Evolutionary conservation across 1,284 basidiomycete species (phyloP).

Genomic region (Irpex sp.): DNA sequence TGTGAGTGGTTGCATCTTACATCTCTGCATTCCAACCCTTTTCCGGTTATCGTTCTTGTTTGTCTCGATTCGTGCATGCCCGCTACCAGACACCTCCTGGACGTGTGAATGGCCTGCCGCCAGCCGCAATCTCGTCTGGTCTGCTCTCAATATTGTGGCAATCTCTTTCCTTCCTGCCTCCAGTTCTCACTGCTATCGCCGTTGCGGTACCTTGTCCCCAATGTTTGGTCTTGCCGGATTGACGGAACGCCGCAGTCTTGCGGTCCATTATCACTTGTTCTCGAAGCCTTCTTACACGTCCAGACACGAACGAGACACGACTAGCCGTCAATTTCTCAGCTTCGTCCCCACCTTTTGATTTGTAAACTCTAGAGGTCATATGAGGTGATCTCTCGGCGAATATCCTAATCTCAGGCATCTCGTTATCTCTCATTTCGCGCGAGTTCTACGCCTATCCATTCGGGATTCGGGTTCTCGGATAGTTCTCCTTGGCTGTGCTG

Average conservation of each 20-base stretch:
- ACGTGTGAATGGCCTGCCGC: not conserved
- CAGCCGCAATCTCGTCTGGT: not conserved
- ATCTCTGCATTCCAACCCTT: slow-evolving; percentile 9
- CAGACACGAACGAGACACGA: not conserved
- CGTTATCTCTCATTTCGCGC: not conserved
- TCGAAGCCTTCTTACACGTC: not conserved
- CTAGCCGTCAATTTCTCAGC: not conserved
- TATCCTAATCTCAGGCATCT: not conserved
- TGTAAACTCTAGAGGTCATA: not conserved
- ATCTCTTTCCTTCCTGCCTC: not conserved
- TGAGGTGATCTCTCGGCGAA: not conserved
- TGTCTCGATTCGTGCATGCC: not conserved
- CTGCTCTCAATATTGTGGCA: not conserved
- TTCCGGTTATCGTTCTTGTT: slow-evolving; percentile 7
- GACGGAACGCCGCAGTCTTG: not conserved
- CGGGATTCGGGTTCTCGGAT: not conserved
- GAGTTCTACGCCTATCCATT: not conserved
- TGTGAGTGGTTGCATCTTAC: slow-evolving; percentile 48
- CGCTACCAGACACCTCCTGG: not conserved
- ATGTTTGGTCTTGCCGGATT: not conserved
- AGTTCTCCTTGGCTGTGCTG: not conserved
- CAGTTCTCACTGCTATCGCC: not conserved
- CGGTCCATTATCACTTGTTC: not conserved
- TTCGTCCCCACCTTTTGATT: not conserved
- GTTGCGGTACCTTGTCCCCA: not conserved